Evolutionary conservation across 805 yeast species (phyloP).

Genomic region (Yamadazyma scolyti): DNA sequence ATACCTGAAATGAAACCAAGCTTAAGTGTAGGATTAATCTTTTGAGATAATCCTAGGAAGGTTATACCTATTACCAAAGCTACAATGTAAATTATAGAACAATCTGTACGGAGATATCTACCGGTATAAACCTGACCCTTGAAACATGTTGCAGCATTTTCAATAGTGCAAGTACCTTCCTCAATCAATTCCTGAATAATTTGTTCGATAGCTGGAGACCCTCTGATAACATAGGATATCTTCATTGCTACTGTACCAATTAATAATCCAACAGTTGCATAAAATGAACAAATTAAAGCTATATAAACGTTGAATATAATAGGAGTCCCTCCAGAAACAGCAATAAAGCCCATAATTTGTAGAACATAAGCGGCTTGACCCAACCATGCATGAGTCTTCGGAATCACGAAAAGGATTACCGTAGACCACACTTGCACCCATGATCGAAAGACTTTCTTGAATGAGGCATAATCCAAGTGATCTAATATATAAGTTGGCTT

Average conservation of each 20-base stretch:
- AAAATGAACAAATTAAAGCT: slow-evolving; percentile 14
- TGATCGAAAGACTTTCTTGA: slow-evolving; percentile 20
- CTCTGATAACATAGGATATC: slow-evolving; percentile 21
- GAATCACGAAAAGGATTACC: slow-evolving; percentile 21
- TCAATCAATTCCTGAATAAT: slow-evolving; percentile 14
- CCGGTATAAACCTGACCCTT: slow-evolving; percentile 20
- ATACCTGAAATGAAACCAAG: slow-evolving; percentile 18
- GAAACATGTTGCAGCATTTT: slow-evolving; percentile 16
- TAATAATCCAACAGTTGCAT: slow-evolving; percentile 19
- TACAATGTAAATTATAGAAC: slow-evolving; percentile 20
- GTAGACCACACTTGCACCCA: slow-evolving; percentile 26
- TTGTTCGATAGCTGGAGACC: slow-evolving; percentile 18
- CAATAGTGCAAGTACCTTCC: slow-evolving; percentile 23
- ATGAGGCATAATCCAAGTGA: slow-evolving; percentile 22
- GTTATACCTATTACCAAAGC: slow-evolving; percentile 20
- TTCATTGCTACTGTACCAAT: slow-evolving; percentile 19
- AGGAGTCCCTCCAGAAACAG: slow-evolving; percentile 24
- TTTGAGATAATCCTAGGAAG: slow-evolving; percentile 18
- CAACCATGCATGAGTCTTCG: slow-evolving; percentile 21
- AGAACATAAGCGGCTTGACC: slow-evolving; percentile 26
- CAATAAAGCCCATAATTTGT: slow-evolving; percentile 24
- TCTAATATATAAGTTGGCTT: slow-evolving; percentile 23
- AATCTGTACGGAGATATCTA: slow-evolving; percentile 19
- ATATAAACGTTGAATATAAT: slow-evolving; percentile 15
- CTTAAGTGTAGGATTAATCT: slow-evolving; percentile 15